A percentile compares a stretch with the other conserved stretches of the same genome.
These are phyloP conservation scores for Ottelia alismoides DNA, from an alignment of 106 monocot genomes.

Conservation along the genomic window DNA sequence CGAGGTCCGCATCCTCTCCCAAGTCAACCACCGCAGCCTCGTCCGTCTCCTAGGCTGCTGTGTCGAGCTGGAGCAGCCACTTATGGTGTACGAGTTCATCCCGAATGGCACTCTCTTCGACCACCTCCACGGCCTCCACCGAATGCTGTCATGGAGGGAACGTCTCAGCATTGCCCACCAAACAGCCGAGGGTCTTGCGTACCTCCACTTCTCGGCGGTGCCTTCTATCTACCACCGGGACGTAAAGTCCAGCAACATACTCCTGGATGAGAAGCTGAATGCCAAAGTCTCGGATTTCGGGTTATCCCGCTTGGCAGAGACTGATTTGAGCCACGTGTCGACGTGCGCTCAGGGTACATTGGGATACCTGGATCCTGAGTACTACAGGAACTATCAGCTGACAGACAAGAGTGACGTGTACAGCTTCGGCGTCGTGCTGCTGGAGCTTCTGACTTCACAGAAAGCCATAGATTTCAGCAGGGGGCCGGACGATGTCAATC, in stretches of 20 bases:
- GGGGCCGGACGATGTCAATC: no score
- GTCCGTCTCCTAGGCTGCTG: neutral
- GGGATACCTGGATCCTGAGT: neutral
- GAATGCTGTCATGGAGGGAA: neutral
- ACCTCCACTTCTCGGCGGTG: neutral
- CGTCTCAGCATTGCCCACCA: neutral
- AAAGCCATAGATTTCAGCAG: neutral
- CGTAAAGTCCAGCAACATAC: neutral
- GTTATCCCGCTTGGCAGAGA: neutral
- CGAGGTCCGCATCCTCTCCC: neutral
- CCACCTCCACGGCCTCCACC: neutral
- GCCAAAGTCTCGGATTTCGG: neutral
- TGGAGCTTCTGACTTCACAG: neutral
- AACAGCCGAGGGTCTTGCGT: neutral
- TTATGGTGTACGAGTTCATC: neutral
- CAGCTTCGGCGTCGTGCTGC: slow-evolving; percentile 66
- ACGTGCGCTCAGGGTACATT: neutral
- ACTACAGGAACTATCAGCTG: neutral
- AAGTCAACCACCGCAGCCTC: neutral
- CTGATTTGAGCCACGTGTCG: neutral
- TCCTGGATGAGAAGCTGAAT: neutral
- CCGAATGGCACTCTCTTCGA: neutral
- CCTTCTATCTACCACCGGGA: neutral
- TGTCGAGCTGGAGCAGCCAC: neutral
- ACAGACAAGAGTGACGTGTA: slow-evolving; percentile 58